Evolutionary conservation across 805 yeast genomes (phyloP).

Genomic region (Wickerhamiella siamensis): DNA sequence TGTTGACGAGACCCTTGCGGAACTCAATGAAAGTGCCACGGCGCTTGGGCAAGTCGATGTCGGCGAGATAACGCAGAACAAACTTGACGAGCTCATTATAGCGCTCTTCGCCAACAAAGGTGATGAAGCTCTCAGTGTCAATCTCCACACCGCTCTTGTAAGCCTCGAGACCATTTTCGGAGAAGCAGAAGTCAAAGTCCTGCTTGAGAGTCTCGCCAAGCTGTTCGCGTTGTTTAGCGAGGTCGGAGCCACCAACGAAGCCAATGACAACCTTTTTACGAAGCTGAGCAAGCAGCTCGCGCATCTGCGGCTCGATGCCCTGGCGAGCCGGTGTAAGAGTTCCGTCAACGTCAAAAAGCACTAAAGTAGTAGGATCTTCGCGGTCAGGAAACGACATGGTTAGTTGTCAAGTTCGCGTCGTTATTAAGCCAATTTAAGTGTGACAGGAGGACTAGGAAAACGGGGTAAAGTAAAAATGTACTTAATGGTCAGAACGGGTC

Average conservation of each 20-base stretch:
- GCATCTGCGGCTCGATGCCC: constrained; percentile 50
- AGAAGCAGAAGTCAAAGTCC: constrained; percentile 88
- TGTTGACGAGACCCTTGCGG: constrained; percentile 98
- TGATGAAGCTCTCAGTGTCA: constrained; percentile 86
- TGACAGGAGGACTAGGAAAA: too few species aligned
- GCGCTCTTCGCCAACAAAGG: constrained; percentile 90
- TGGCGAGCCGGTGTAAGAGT: constrained; percentile 96
- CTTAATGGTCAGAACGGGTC: constrained; percentile 71
- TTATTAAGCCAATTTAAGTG: too few species aligned
- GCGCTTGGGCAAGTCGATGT: constrained; percentile 84
- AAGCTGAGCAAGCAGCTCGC: constrained; percentile 49
- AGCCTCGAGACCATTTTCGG: constrained; percentile 97
- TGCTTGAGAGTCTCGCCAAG: constrained; percentile 63
- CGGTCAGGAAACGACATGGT: constrained; percentile 40
- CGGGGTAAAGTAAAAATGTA: constrained; percentile 93
- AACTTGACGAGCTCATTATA: constrained; percentile 81
- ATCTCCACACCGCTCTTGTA: constrained; percentile 79
- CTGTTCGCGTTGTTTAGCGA: constrained; percentile 90
- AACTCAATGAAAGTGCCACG: constrained; percentile 98
- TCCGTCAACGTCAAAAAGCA: constrained; percentile 95
- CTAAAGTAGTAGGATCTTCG: constrained; percentile 59
- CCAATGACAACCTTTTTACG: constrained; percentile 92
- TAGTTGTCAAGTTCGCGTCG: too few species aligned
- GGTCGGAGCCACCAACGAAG: constrained; percentile 95
- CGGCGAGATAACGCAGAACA: constrained; percentile 70